phyloP scores from a whole-genome alignment of 148 eudicot genomes.

The Polygonum maritimum region DNA sequence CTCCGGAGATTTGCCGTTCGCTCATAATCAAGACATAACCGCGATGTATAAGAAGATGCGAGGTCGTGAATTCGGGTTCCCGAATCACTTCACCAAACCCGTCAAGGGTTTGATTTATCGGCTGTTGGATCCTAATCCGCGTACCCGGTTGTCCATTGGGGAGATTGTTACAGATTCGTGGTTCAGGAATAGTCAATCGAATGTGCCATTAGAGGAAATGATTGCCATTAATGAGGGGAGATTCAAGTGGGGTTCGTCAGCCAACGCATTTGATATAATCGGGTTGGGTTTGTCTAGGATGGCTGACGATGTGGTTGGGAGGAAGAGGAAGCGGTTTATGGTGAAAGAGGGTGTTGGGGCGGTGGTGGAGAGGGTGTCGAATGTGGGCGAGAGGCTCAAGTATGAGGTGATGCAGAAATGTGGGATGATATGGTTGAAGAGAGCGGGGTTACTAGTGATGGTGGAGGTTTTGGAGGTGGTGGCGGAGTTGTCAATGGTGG shows the following conservation, averaged over 20 bases:
- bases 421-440: conserved; percentile 24
- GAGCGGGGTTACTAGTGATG: conserved; percentile 5
- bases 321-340: not conserved
- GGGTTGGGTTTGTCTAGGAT: conserved; percentile 58
- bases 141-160: conserved; percentile 41
- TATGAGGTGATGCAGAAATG: conserved; percentile 28
- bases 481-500: not conserved
- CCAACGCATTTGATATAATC: conserved; percentile 76
- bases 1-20: conserved; percentile 53
- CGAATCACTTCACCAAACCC: conserved; percentile 32
- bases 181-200: conserved; percentile 23
- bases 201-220: not conserved
- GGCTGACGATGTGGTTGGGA: conserved; percentile 13
- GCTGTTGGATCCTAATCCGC: conserved; percentile 72
- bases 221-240: not conserved
- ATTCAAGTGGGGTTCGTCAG: conserved; percentile 9
- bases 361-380: conserved; percentile 36
- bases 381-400: conserved; percentile 24
- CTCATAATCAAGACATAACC: conserved; percentile 23
- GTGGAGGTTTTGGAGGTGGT: conserved; percentile 5
- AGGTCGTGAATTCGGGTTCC: conserved; percentile 38
- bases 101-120: conserved; percentile 25
- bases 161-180: conserved; percentile 33
- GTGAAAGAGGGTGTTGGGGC: not conserved
- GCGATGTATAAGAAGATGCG: conserved; percentile 53